These are phyloP conservation scores for Trichosporon ovoides DNA, from an alignment of 1,284 basidiomycete species.

Conservation along the genomic window DNA sequence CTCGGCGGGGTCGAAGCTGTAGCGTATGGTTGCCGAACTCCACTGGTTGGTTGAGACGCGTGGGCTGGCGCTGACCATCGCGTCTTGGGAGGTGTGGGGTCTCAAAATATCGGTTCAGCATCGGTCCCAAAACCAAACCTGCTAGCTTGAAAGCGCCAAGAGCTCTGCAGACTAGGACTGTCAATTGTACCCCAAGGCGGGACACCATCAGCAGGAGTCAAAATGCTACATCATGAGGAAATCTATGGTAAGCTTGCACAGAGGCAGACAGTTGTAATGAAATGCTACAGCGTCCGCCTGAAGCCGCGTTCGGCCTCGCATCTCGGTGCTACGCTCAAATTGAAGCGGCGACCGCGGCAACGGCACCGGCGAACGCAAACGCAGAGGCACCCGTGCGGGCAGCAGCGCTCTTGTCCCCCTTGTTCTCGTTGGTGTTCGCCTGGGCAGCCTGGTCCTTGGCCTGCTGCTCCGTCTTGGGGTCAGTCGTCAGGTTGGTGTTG, in stretches of 20 bases:
- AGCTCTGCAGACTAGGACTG: too few species aligned
- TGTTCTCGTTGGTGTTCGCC: background rate
- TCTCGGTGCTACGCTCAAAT: background rate
- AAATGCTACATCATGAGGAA: too few species aligned
- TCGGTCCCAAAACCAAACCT: too few species aligned
- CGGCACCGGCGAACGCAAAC: background rate
- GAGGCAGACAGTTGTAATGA: background rate
- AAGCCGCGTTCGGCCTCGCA: background rate
- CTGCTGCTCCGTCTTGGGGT: constrained; percentile 9
- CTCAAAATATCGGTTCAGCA: too few species aligned
- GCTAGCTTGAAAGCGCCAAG: too few species aligned
- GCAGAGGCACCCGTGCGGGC: background rate
- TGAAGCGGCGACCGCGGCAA: background rate
- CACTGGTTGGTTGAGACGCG: too few species aligned
- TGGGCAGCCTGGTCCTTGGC: constrained; percentile 5
- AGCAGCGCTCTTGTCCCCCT: background rate
- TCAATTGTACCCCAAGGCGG: background rate
- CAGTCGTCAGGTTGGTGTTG: constrained; percentile 17
- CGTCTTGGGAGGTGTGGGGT: too few species aligned
- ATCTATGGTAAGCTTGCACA: too few species aligned
- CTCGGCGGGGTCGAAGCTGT: too few species aligned
- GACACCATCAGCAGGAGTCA: too few species aligned
- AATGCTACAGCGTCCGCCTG: background rate
- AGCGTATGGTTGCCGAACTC: too few species aligned
- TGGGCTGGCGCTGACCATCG: too few species aligned